phyloP scores from a whole-genome alignment of 2,329 filamentous ascomycete species.

The Pyrenochaeta sp. region DNA sequence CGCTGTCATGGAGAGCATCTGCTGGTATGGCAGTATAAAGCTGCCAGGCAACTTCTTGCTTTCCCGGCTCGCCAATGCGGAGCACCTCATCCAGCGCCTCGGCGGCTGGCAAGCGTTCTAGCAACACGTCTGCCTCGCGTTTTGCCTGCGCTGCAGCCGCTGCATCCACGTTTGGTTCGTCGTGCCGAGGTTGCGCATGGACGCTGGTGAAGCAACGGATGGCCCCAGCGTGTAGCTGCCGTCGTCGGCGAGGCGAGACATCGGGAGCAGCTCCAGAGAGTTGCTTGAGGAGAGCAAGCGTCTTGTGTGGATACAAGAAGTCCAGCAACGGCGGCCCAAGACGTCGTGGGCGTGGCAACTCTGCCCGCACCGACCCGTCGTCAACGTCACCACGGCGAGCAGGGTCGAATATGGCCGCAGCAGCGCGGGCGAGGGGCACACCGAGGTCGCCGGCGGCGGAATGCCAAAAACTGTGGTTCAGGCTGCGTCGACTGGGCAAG shows the following conservation, averaged over 20 bases:
- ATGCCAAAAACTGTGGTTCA: slow-evolving; percentile 64
- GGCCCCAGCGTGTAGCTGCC: slow-evolving; percentile 22
- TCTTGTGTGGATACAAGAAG: slow-evolving; percentile 57
- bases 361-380: slow-evolving; percentile 9
- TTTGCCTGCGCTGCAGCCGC: slow-evolving; percentile 17
- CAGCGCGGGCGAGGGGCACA: slow-evolving; percentile 42
- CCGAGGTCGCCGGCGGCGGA: slow-evolving; percentile 60
- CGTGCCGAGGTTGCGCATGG: slow-evolving; percentile 13
- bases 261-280: slow-evolving; percentile 33
- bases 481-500: slow-evolving; percentile 55
- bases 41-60: slow-evolving; percentile 46
- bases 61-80: slow-evolving; percentile 14
- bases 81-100: slow-evolving; percentile 29
- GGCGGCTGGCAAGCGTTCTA: slow-evolving; percentile 21
- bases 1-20: neutral
- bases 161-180: slow-evolving; percentile 13
- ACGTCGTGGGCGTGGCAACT: slow-evolving; percentile 2
- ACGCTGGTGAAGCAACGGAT: slow-evolving; percentile 38
- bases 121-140: slow-evolving; percentile 26
- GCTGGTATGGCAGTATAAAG: slow-evolving; percentile 43
- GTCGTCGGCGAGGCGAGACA: slow-evolving; percentile 34
- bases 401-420: slow-evolving; percentile 15
- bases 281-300: slow-evolving; percentile 48
- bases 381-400: slow-evolving; percentile 19
- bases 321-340: slow-evolving; percentile 47